Percentiles rank a stretch among this genome's conserved stretches.
These are phyloP conservation scores for Populus ilicifolia DNA, from an alignment of 345 rosid species.

Conservation along the genomic window DNA sequence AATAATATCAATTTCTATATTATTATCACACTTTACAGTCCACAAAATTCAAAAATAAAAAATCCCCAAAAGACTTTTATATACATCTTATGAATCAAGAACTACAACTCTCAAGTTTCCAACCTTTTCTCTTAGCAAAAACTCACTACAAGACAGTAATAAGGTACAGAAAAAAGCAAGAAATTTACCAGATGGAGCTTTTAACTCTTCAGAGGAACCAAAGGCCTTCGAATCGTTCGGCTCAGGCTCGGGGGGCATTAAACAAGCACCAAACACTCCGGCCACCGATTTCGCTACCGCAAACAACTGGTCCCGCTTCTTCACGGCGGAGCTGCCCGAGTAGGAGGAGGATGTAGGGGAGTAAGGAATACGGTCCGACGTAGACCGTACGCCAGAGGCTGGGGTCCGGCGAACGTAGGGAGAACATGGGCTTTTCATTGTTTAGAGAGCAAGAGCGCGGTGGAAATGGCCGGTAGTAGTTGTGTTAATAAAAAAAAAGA, in stretches of 20 bases:
- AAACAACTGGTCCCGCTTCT: constrained; percentile 33
- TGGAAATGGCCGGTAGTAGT: constrained; percentile 19
- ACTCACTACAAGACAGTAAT: background rate
- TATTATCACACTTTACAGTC: background rate
- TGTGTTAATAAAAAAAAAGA: background rate
- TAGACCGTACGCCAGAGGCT: constrained; percentile 35
- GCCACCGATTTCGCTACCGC: constrained; percentile 47
- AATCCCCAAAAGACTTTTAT: no score
- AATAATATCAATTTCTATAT: no score
- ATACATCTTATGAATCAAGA: background rate
- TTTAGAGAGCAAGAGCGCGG: background rate
- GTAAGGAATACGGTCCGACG: constrained; percentile 32
- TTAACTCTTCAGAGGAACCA: constrained; percentile 33
- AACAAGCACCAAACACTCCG: constrained; percentile 57
- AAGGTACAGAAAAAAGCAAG: background rate
- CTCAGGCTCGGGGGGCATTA: constrained; percentile 64
- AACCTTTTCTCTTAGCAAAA: background rate
- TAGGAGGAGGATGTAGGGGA: constrained; percentile 32
- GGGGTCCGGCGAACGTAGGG: constrained; percentile 36
- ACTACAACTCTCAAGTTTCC: background rate
- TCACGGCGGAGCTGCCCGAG: constrained; percentile 36
- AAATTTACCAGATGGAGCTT: constrained; percentile 33
- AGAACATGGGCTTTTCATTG: constrained; percentile 22
- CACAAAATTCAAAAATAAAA: background rate
- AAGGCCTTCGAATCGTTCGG: constrained; percentile 27